Evolutionary conservation across 2,329 filamentous ascomycete species (phyloP), one percentile per base, ranked within the genome.

Genomic region (Penicillium freii): DNA sequence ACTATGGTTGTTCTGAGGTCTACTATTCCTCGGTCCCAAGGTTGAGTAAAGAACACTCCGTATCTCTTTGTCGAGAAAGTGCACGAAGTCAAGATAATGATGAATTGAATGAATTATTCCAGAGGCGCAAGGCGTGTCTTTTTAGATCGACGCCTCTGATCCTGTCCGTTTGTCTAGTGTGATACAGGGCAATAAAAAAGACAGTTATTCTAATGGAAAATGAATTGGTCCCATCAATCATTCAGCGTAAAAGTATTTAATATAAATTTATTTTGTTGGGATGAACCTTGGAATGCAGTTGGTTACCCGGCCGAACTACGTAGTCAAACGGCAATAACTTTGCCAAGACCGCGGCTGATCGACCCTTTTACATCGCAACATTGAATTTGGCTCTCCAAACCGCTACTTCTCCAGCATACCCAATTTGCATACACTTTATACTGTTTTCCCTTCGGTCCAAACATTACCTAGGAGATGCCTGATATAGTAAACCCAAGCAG

Each of bases 301-400:
- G 62, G 72, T 75, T 75, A 73, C 72, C 69, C 62, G 59, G 71
- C 59, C 66, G 65, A 68, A 69, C 61, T 58, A 42, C 46, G 46
- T 38, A 17, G 17, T 54, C 38, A 45, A 64, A 33, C 5, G 11
- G 31, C 31, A 33, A 33, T 33, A 6, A 70, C 63, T 66, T 67
- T 71, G 72, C 72, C 72, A 74, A 75, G 72, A 66, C 64, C 50
- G 49, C 56, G 49, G 54, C 38, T 42, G 51, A 56, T 60, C 60
- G 56, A 13, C 56, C 56, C 31, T 45, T 36, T 47, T 38, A 40
- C 34, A 47, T 48, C 44, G 21, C 29, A 43, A 39, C 31, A 39
- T 51, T 11, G 39, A 42, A 51, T 17, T 19, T 5, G 11, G n/a
- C n/a, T 21, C 17, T 34, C 31, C 11, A 31, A 42, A 13, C 13